Percentiles rank a stretch among this genome's conserved stretches.
Evolutionary conservation across 2,329 filamentous ascomycete genomes (phyloP).

Genomic region (Myriosclerotinia duriaeana): DNA sequence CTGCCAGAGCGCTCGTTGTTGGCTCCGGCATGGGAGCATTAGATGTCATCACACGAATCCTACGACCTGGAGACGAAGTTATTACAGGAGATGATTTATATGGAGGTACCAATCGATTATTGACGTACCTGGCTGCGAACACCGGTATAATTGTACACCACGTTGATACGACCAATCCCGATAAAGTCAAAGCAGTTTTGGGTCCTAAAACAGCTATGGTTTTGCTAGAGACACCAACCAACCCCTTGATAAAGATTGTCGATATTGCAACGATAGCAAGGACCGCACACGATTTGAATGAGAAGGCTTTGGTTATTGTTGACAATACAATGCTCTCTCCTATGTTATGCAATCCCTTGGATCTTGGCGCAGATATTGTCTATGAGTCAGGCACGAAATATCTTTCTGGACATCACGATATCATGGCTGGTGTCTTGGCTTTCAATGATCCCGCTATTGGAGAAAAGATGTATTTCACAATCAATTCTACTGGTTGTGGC

Average conservation of each 20-base stretch:
- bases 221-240: slow-evolving; percentile 92
- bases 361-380: slow-evolving; percentile 90
- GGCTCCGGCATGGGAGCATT: slow-evolving; percentile 96
- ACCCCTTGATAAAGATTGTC: slow-evolving; percentile 96
- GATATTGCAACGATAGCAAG: slow-evolving; percentile 81
- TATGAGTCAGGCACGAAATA: slow-evolving; percentile 99
- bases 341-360: slow-evolving; percentile 88
- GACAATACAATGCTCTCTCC: slow-evolving; percentile 99
- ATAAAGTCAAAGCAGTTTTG: slow-evolving; percentile 67
- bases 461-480: slow-evolving; percentile 92
- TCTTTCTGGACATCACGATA: slow-evolving; percentile 93
- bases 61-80: slow-evolving; percentile 92
- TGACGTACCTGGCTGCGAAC: slow-evolving; percentile 88
- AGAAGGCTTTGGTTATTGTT: slow-evolving; percentile 79
- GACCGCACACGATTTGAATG: slow-evolving; percentile 73
- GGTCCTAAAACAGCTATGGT: slow-evolving; percentile 89
- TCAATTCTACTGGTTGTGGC: slow-evolving; percentile 94
- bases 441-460: slow-evolving; percentile 79
- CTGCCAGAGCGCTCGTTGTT: slow-evolving; percentile 84
- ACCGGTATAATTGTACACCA: slow-evolving; percentile 93
- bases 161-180: slow-evolving; percentile 84
- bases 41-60: slow-evolving; percentile 89
- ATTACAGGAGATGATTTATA: slow-evolving; percentile 97
- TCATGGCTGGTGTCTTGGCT: slow-evolving; percentile 97
- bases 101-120: slow-evolving; percentile 87